Percentiles rank a stretch among this genome's conserved stretches.
These are phyloP conservation scores for Amauroascus verrucosus DNA, from an alignment of 2,329 filamentous ascomycete species.

Conservation along the genomic window DNA sequence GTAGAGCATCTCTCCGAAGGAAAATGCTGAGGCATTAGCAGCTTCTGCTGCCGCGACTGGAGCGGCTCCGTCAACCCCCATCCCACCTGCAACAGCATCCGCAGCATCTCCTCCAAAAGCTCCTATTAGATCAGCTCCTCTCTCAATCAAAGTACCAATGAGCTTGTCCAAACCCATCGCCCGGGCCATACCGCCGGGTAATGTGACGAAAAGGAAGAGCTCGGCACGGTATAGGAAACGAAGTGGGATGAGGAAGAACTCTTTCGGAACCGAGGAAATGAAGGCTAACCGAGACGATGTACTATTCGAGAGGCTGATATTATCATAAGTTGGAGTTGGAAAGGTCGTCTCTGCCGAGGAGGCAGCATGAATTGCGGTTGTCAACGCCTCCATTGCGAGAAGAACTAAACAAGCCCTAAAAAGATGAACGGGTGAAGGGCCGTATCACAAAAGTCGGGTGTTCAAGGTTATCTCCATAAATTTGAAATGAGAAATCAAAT, in stretches of 20 bases:
- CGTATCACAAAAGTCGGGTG: neutral
- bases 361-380: neutral
- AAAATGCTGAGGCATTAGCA: slow-evolving; percentile 28
- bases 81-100: slow-evolving; percentile 17
- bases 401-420: neutral
- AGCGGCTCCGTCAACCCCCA: slow-evolving; percentile 28
- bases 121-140: slow-evolving; percentile 4
- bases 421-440: neutral
- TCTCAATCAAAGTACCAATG: slow-evolving; percentile 10
- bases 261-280: neutral
- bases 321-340: neutral
- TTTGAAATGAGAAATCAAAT: neutral
- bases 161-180: slow-evolving; percentile 14
- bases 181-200: slow-evolving; percentile 12
- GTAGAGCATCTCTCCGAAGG: slow-evolving; percentile 39
- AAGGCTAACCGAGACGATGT: slow-evolving; percentile 1
- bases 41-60: slow-evolving; percentile 25
- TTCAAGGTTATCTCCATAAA: neutral
- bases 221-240: slow-evolving; percentile 17
- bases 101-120: slow-evolving; percentile 2
- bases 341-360: neutral
- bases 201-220: slow-evolving; percentile 16
- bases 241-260: slow-evolving; percentile 15
- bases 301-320: neutral
- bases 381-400: slow-evolving; percentile 2